phyloP scores from a whole-genome alignment of 2,329 filamentous ascomycete species.

The Fusarium siculi region DNA sequence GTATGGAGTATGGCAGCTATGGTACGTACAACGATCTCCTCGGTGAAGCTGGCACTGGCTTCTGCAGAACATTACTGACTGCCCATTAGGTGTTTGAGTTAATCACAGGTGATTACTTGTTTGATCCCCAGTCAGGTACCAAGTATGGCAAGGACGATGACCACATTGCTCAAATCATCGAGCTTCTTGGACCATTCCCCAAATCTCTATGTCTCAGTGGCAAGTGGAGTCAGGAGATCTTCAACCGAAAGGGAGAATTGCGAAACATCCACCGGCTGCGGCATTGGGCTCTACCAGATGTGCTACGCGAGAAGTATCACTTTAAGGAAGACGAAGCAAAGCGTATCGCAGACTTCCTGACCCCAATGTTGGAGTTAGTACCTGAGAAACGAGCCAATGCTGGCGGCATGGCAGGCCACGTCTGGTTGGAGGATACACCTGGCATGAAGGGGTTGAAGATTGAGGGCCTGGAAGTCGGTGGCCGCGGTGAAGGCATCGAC shows the following conservation, averaged over 20 bases:
- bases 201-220: conserved; percentile 91
- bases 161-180: conserved; percentile 98
- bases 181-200: conserved; percentile 92
- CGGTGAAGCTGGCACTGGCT: neutral
- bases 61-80: conserved; percentile 13
- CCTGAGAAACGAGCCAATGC: conserved; percentile 93
- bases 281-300: conserved; percentile 94
- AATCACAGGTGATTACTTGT: conserved; percentile 97
- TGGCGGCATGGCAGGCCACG: conserved; percentile 90
- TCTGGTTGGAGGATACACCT: conserved; percentile 84
- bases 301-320: conserved; percentile 96
- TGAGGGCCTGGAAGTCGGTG: conserved; percentile 78
- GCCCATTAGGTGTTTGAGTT: conserved; percentile 86
- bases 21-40: conserved; percentile 65
- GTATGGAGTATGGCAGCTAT: conserved; percentile 99
- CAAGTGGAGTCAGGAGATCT: conserved; percentile 99
- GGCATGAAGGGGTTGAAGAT: conserved; percentile 87
- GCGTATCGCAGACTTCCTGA: conserved; percentile 81
- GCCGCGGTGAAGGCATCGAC: conserved; percentile 89
- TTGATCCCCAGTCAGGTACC: conserved; percentile 97
- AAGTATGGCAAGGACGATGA: conserved; percentile 99
- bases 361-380: conserved; percentile 89
- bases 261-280: conserved; percentile 96
- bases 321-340: conserved; percentile 85
- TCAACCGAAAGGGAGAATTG: conserved; percentile 96